A percentile compares a stretch with the other conserved stretches of the same genome.
These are phyloP conservation scores for Anthoceros angustus DNA, from an alignment of 225 moss, liverwort and hornwort genomes.

Conservation along the genomic window DNA sequence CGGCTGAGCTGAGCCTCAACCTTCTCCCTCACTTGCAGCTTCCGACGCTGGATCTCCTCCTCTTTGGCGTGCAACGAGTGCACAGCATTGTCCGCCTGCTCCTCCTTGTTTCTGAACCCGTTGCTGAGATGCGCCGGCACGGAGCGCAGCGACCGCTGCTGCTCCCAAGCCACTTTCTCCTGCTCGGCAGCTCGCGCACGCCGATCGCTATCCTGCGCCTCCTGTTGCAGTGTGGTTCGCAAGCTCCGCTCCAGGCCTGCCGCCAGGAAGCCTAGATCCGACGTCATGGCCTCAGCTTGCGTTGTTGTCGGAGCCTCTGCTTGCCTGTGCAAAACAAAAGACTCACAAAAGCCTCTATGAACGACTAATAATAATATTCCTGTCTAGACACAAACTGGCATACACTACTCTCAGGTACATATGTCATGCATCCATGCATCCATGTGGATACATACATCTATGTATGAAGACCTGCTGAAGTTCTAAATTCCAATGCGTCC, in stretches of 20 bases:
- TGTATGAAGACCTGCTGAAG: too few relatives aligned
- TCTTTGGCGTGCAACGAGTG: conserved; percentile 33
- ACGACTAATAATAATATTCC: too few relatives aligned
- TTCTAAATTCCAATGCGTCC: too few relatives aligned
- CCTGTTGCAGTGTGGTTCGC: conserved; percentile 34
- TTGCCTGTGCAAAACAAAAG: too few relatives aligned
- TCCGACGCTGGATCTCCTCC: conserved; percentile 48
- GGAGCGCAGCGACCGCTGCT: conserved; percentile 9
- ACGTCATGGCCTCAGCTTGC: too few relatives aligned
- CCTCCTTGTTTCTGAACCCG: conserved; percentile 5
- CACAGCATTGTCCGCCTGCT: conserved; percentile 17
- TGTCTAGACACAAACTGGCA: too few relatives aligned
- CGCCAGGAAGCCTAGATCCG: too few relatives aligned
- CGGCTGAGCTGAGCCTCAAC: conserved; percentile 40
- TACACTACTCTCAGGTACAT: too few relatives aligned
- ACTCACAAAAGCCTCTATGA: too few relatives aligned
- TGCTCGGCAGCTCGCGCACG: conserved; percentile 37
- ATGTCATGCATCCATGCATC: too few relatives aligned
- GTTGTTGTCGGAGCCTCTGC: too few relatives aligned
- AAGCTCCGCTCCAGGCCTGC: conserved; percentile 32
- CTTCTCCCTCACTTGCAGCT: conserved; percentile 49
- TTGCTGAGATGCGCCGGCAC: conserved; percentile 17
- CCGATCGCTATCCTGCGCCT: conserved; percentile 31
- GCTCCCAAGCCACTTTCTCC: conserved; percentile 49
- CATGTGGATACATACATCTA: too few relatives aligned